Base-by-base conservation (phyloP, 2,329 filamentous ascomycete genomes). In the Cladophialophora bantiana region DNA sequence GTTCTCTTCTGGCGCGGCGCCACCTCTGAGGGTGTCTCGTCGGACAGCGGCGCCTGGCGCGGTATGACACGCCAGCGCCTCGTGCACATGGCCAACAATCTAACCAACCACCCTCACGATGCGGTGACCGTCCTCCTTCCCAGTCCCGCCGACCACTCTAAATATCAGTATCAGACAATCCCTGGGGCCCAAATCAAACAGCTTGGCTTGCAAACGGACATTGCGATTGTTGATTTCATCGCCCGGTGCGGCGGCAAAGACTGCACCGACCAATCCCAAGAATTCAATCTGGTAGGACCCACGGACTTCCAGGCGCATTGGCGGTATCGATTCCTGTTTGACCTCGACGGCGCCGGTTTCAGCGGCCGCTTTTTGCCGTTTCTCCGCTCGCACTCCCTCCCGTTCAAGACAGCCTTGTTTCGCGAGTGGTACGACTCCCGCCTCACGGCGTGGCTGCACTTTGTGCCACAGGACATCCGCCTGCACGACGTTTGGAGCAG, bases 391-490 rank as follows among this genome's bases (percentile, higher is more conserved):
- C 81, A 81, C 68, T 89, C 85, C 56, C 82, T 93, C 4, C 90
- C 91, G 0, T 87, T 95, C 74, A 84, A 92, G 70, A 86, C 79
- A 0, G 88, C 88, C 0, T 82, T 94, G 6, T 94, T 94, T 77
- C 85, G 88, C 31, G 88, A 92, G 74, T 96, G 92, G 92, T 92
- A 89, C 77, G 90, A 91, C 66, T 88, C 89, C 58, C 86, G 92
- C 5, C 78, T 95, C 15, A 85, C 84, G 65, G 86, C 92, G 0
- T 96, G 92, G 92, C 80, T 89, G 53, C 92, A 96, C 75, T 95
- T 93, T 73, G 89, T 94, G 1, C 92, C 92, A 7, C 79, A 94
- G 15, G 92, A 95, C 75, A 71, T 90, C 1, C 85, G 92, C 2
- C 87, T 91, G 20, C 90, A 93, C 67, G 90, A 86, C 0, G 79